A percentile compares a stretch with the other conserved stretches of the same genome.
Conservation (phyloP, 1,139 yeast species). For the Taiozyma sp. region DNA sequence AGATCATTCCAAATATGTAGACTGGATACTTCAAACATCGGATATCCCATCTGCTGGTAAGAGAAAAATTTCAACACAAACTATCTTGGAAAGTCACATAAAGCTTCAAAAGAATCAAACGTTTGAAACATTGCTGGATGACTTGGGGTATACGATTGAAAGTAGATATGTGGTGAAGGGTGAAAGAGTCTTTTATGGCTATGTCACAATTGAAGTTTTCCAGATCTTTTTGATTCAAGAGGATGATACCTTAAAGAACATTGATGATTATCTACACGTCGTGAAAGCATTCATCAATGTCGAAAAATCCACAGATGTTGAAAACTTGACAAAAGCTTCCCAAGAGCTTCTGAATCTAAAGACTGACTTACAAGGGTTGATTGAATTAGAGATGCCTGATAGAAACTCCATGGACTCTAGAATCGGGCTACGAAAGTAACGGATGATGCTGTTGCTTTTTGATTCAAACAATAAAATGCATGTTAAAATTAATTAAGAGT, state of each 20-base stretch:
- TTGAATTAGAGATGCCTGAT: constrained; percentile 71
- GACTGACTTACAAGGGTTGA: constrained; percentile 59
- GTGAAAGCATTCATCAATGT: constrained; percentile 69
- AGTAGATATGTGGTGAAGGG: constrained; percentile 70
- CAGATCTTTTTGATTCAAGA: constrained; percentile 32
- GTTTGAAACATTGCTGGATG: constrained; percentile 43
- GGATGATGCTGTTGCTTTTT: neutral
- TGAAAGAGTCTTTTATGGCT: constrained; percentile 58
- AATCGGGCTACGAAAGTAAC: constrained; percentile 29
- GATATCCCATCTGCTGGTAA: constrained; percentile 91
- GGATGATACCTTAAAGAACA: constrained; percentile 16
- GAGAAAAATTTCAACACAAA: constrained; percentile 60
- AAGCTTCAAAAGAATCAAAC: constrained; percentile 29
- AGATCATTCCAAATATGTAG: constrained; percentile 19
- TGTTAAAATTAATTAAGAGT: neutral
- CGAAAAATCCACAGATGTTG: constrained; percentile 71
- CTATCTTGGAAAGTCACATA: constrained; percentile 64
- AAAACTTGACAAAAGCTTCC: constrained; percentile 61
- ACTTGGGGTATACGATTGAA: constrained; percentile 66
- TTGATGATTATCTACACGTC: constrained; percentile 33
- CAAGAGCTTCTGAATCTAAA: constrained; percentile 59
- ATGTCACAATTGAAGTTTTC: constrained; percentile 56
- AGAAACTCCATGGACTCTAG: constrained; percentile 79
- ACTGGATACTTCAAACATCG: constrained; percentile 65
- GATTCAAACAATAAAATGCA: neutral